Evolutionary conservation across 140 eudicot species (phyloP), one percentile per base, ranked within the genome.

Genomic region (Cichorium intybus): DNA sequence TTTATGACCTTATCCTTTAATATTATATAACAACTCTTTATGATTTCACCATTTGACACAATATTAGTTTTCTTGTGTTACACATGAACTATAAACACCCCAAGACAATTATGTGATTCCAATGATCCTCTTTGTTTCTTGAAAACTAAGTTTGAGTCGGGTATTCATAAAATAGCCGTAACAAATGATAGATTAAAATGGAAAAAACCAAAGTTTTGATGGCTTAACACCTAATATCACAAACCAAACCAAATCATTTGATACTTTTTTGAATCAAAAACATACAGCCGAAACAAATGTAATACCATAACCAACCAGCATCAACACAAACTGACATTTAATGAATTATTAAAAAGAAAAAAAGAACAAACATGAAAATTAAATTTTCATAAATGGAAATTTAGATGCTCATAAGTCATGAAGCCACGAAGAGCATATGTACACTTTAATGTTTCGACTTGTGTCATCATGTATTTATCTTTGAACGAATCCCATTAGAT

Each of bases 401-500:
- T 41, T 55, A 29, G 28, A 53, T 45, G 70, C 37, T 62, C 53
- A 35, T 41, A 49, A 31, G 51, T 49, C 60, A 64, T 54, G 33
- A 63, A 43, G 45, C 59, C 60, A 53, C n/a, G 49, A 49, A 28
- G 68, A 64, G 56, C 51, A 59, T 73, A 79, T 79, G 74, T 74
- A 69, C 80, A 79, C 62, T 68, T 62, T 35, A 56, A 60, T 27
- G 41, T 71, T 61, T 54, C 54, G 66, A 26, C 76, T 68, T 27
- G 70, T 60, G 76, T 64, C 63, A 54, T 33, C 37, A 39, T 35
- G 59, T 34, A 53, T 51, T 51, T 26, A n/a, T 29, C 29, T 56
- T 41, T 74, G 16, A 41, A 61, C 45, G 60, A 59, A 61, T 27
- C 67, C 23, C 34, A 56, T 57, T 68, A 86, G 18, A 86, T 82